Evolutionary conservation across 2,329 filamentous ascomycete genomes (phyloP).

Genomic region (Aspergillus sp.): DNA sequence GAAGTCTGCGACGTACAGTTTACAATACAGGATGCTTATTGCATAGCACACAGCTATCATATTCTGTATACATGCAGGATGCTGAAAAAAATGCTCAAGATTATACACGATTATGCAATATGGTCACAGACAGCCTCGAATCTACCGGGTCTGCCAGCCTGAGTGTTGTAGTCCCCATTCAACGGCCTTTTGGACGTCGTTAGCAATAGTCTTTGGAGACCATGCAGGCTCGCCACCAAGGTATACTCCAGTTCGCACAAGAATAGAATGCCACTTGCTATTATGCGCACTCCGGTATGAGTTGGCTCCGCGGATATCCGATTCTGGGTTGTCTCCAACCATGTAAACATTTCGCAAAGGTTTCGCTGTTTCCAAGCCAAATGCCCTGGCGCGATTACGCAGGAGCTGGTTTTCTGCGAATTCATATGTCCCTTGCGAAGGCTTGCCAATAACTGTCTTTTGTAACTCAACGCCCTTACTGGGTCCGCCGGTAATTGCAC

Average conservation of each 20-base stretch:
- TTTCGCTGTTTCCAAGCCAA: constrained; percentile 37
- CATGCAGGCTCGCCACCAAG: constrained; percentile 56
- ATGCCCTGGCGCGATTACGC: constrained; percentile 55
- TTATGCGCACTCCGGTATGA: constrained; percentile 65
- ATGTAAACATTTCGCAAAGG: constrained; percentile 81
- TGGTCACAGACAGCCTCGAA: no score
- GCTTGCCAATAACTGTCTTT: constrained; percentile 78
- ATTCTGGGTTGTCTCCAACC: constrained; percentile 88
- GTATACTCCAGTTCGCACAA: constrained; percentile 82
- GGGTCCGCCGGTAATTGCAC: constrained; percentile 63
- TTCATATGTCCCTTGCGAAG: constrained; percentile 71
- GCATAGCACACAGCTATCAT: neutral
- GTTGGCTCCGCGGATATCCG: constrained; percentile 87
- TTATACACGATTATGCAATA: neutral
- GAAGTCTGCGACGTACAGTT: neutral
- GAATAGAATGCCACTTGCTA: constrained; percentile 73
- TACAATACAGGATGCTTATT: neutral
- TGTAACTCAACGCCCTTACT: constrained; percentile 56
- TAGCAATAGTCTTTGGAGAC: constrained; percentile 64
- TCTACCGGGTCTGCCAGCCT: constrained; percentile 31
- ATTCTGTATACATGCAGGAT: neutral
- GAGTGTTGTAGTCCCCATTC: constrained; percentile 68
- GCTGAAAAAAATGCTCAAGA: neutral
- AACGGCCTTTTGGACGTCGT: constrained; percentile 75
- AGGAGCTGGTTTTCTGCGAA: constrained; percentile 77